phyloP scores from a whole-genome alignment of 1,284 basidiomycete genomes.

The Porogramme epimiltina region DNA sequence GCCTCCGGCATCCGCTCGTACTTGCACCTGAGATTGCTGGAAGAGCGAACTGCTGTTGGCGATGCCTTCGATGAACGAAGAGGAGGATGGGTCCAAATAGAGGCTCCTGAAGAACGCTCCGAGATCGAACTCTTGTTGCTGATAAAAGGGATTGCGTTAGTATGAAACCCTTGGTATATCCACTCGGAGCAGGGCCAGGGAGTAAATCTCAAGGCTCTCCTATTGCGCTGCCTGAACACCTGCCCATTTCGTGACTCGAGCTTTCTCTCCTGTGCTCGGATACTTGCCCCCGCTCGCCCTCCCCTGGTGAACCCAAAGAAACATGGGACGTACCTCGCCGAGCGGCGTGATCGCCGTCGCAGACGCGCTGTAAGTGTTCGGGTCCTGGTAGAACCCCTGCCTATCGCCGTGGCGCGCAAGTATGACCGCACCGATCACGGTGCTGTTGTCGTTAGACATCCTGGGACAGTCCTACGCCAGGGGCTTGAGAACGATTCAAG shows the following conservation, averaged over 20 bases:
- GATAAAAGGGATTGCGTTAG: neutral
- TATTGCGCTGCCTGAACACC: too few relatives aligned
- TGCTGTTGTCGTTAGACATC: slow-evolving; percentile 24
- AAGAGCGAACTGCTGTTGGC: slow-evolving; percentile 32
- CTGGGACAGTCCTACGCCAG: too few relatives aligned
- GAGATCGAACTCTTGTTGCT: slow-evolving; percentile 47
- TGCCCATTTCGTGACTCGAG: too few relatives aligned
- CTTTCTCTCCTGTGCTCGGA: too few relatives aligned
- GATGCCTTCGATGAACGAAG: slow-evolving; percentile 38
- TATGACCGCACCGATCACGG: slow-evolving; percentile 45
- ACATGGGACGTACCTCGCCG: slow-evolving; percentile 38
- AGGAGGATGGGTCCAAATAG: slow-evolving; percentile 41
- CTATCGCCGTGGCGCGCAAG: slow-evolving; percentile 55
- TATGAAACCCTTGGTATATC: too few relatives aligned
- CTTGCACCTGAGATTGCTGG: slow-evolving; percentile 37
- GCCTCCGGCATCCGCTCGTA: slow-evolving; percentile 49
- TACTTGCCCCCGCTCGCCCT: too few relatives aligned
- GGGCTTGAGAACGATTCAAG: too few relatives aligned
- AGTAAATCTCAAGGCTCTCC: too few relatives aligned
- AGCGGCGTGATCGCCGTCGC: slow-evolving; percentile 50
- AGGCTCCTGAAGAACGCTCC: slow-evolving; percentile 42
- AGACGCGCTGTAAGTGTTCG: slow-evolving; percentile 43
- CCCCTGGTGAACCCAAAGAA: neutral
- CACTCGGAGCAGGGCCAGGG: too few relatives aligned
- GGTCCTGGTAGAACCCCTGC: slow-evolving; percentile 44